A percentile compares a stretch with the other conserved stretches of the same genome.
Conservation (phyloP, 768 basidiomycete species). For the Nidularia sp. region DNA sequence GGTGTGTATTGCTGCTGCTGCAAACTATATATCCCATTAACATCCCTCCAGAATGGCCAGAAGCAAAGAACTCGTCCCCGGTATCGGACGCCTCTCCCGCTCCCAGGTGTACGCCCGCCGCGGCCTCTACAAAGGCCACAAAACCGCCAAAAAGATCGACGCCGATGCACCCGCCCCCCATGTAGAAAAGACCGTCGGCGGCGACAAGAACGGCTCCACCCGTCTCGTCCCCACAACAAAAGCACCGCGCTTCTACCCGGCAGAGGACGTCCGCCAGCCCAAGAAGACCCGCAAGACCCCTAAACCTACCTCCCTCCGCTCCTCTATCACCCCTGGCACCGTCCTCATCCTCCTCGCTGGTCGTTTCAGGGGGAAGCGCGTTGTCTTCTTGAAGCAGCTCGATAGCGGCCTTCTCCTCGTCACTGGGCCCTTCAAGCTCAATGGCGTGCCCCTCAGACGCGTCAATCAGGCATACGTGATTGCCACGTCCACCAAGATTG, state of each 20-base stretch:
- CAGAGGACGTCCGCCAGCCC: constrained; percentile 87
- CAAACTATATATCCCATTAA: constrained; percentile 8
- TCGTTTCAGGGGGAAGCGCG: constrained; percentile 96
- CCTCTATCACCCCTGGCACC: constrained; percentile 89
- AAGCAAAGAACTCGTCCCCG: constrained; percentile 78
- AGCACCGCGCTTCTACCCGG: constrained; percentile 90
- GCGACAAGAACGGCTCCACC: constrained; percentile 86
- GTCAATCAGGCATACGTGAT: constrained; percentile 99
- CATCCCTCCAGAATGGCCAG: constrained; percentile 66
- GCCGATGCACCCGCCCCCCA: constrained; percentile 54
- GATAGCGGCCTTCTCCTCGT: constrained; percentile 89
- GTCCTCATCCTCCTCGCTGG: constrained; percentile 96
- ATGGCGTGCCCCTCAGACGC: constrained; percentile 96
- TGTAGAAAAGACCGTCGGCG: constrained; percentile 80
- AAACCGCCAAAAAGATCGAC: constrained; percentile 71
- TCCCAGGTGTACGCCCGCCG: constrained; percentile 79
- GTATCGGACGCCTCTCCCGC: constrained; percentile 79
- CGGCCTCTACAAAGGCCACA: constrained; percentile 79
- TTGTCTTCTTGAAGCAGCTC: constrained; percentile 97
- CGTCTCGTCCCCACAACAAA: constrained; percentile 84
- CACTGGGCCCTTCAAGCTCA: constrained; percentile 96
- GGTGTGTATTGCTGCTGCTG: constrained; percentile 23
- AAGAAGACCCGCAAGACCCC: constrained; percentile 90
- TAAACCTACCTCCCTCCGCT: constrained; percentile 74
- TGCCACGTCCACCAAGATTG: constrained; percentile 93